phyloP scores from a whole-genome alignment of 1,284 basidiomycete species.

The Schizophyllum commune region DNA sequence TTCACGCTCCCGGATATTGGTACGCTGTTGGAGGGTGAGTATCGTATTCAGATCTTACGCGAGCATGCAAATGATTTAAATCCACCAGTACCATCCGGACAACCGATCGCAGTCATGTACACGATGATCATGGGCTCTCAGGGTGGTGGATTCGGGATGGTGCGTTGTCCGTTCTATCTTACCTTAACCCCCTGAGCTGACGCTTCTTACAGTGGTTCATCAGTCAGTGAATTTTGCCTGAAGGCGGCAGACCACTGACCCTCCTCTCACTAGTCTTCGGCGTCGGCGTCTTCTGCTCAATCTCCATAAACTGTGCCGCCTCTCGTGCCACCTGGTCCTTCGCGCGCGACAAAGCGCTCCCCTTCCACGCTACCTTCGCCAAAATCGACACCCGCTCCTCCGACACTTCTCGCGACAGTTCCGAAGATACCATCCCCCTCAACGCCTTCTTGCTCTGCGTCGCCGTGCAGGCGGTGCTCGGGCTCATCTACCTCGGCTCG shows the following conservation, averaged over 20 bases:
- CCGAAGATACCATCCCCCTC: slow-evolving; percentile 42
- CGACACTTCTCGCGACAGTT: too few relatives aligned
- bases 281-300: slow-evolving; percentile 47
- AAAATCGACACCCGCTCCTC: slow-evolving; percentile 27
- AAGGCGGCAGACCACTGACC: background rate
- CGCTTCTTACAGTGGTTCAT: slow-evolving; percentile 34
- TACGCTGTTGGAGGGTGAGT: slow-evolving; percentile 41
- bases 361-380: slow-evolving; percentile 45
- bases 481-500: slow-evolving; percentile 47
- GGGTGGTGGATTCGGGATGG: slow-evolving; percentile 57
- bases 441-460: slow-evolving; percentile 55
- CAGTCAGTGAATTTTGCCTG: slow-evolving; percentile 19
- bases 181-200: background rate
- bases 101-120: slow-evolving; percentile 61
- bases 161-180: slow-evolving; percentile 17
- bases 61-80: slow-evolving; percentile 1
- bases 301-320: slow-evolving; percentile 56
- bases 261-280: slow-evolving; percentile 36
- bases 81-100: slow-evolving; percentile 43
- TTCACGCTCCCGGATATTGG: slow-evolving; percentile 58
- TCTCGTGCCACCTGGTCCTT: slow-evolving; percentile 67
- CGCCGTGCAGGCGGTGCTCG: slow-evolving; percentile 42
- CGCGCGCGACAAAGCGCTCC: slow-evolving; percentile 62
- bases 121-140: slow-evolving; percentile 55
- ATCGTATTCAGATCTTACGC: background rate